A percentile compares a stretch with the other conserved stretches of the same genome.
Evolutionary conservation across 1,284 basidiomycete species (phyloP).

Genomic region (Puccinia triticina): DNA sequence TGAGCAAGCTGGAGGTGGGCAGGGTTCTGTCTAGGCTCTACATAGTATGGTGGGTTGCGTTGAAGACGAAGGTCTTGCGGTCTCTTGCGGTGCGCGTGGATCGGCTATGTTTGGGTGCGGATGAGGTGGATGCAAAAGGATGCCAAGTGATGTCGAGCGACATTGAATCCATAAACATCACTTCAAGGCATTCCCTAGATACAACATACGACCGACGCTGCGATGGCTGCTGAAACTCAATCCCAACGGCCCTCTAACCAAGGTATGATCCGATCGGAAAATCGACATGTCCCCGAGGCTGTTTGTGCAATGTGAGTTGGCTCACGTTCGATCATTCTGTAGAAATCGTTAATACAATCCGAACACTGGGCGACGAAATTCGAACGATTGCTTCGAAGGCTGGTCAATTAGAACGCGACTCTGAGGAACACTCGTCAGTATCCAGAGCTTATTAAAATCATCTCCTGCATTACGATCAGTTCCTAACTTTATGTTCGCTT

Average conservation of each 20-base stretch:
- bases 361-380: slow-evolving; percentile 49
- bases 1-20: not conserved
- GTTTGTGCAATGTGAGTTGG: too few relatives aligned
- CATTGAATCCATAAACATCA: not conserved
- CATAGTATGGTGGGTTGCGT: too few relatives aligned
- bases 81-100: not conserved
- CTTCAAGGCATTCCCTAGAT: not conserved
- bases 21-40: too few relatives aligned
- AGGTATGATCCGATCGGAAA: not conserved
- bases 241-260: slow-evolving; percentile 35
- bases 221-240: not conserved
- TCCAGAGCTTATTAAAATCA: not conserved
- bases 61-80: too few relatives aligned
- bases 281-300: too few relatives aligned
- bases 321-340: not conserved
- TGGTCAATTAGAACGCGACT: slow-evolving; percentile 86
- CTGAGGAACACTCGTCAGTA: slow-evolving; percentile 76
- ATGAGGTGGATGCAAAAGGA: not conserved
- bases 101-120: not conserved
- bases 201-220: not conserved
- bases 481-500: too few relatives aligned
- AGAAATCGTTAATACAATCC: slow-evolving; percentile 52
- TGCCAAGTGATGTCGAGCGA: not conserved
- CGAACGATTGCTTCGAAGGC: slow-evolving; percentile 68
- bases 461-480: slow-evolving; percentile 13